These are phyloP conservation scores for Lipomyces sp. DNA, from an alignment of 805 yeast genomes.

Conservation along the genomic window DNA sequence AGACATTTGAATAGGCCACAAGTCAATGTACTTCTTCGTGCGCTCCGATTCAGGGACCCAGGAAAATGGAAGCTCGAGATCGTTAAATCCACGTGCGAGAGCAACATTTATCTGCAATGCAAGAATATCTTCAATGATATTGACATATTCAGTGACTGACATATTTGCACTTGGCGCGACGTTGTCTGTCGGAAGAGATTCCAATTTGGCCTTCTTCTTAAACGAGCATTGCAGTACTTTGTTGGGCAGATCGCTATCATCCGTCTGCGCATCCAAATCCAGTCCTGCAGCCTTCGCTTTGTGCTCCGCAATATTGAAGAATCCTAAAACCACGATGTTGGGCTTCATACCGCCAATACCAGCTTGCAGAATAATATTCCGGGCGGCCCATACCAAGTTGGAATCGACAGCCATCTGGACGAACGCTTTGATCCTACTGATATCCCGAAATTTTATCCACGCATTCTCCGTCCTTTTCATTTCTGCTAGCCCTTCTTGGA, in stretches of 20 bases:
- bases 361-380: constrained; percentile 86
- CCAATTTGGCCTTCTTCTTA: constrained; percentile 37
- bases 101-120: constrained; percentile 90
- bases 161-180: constrained; percentile 70
- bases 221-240: constrained; percentile 19
- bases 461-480: constrained; percentile 69
- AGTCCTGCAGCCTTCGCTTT: constrained; percentile 5
- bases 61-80: constrained; percentile 56
- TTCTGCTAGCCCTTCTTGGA: constrained; percentile 64
- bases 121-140: constrained; percentile 82
- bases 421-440: constrained; percentile 81
- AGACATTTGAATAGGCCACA: constrained; percentile 97
- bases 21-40: constrained; percentile 59
- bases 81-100: constrained; percentile 81
- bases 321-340: constrained; percentile 88
- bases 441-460: constrained; percentile 80
- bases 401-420: constrained; percentile 90
- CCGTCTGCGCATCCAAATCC: constrained; percentile 9
- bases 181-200: constrained; percentile 69
- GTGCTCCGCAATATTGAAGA: constrained; percentile 52
- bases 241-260: constrained; percentile 6
- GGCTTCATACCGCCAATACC: constrained; percentile 99
- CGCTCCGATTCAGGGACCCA: constrained; percentile 33
- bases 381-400: constrained; percentile 86
- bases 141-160: constrained; percentile 81